A percentile compares a stretch with the other conserved stretches of the same genome.
Conservation (phyloP, 2,329 filamentous ascomycete genomes). For the Pseudogymnoascus sp. region DNA sequence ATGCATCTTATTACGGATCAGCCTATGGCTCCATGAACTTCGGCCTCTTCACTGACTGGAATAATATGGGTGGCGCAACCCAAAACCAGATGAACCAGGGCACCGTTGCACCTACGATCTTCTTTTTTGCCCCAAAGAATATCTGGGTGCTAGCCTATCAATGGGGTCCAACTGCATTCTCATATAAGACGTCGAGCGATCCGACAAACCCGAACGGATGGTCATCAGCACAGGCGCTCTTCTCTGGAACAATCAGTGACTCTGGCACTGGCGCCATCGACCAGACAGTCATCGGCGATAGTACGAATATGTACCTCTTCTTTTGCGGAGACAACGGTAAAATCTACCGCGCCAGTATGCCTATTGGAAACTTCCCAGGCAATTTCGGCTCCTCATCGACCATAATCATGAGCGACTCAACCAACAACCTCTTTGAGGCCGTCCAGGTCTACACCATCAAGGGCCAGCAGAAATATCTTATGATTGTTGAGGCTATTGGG, state of each 20-base stretch:
- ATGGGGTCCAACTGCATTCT: slow-evolving; percentile 54
- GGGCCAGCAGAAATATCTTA: slow-evolving; percentile 27
- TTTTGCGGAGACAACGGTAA: slow-evolving; percentile 60
- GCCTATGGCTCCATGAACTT: slow-evolving; percentile 55
- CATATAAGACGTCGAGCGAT: slow-evolving; percentile 52
- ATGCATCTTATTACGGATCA: slow-evolving; percentile 42
- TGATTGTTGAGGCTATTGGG: slow-evolving; percentile 35
- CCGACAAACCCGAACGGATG: slow-evolving; percentile 52
- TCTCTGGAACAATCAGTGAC: slow-evolving; percentile 45
- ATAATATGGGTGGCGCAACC: slow-evolving; percentile 41
- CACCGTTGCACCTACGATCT: slow-evolving; percentile 54
- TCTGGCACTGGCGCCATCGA: slow-evolving; percentile 52
- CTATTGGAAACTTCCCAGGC: slow-evolving; percentile 54
- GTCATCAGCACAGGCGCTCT: slow-evolving; percentile 48
- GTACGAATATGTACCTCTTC: slow-evolving; percentile 58
- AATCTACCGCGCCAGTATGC: slow-evolving; percentile 58
- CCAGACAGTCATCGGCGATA: slow-evolving; percentile 57
- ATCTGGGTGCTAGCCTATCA: slow-evolving; percentile 61
- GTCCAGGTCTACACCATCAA: slow-evolving; percentile 31
- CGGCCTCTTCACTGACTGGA: slow-evolving; percentile 45
- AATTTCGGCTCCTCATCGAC: slow-evolving; percentile 47
- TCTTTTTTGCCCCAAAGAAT: slow-evolving; percentile 54
- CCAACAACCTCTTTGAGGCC: slow-evolving; percentile 33
- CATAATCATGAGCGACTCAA: slow-evolving; percentile 45
- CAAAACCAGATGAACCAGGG: slow-evolving; percentile 44